Percentiles rank a stretch among this genome's conserved stretches.
phyloP scores from a whole-genome alignment of 78 protist species.

The Monosiga brevicollis region DNA sequence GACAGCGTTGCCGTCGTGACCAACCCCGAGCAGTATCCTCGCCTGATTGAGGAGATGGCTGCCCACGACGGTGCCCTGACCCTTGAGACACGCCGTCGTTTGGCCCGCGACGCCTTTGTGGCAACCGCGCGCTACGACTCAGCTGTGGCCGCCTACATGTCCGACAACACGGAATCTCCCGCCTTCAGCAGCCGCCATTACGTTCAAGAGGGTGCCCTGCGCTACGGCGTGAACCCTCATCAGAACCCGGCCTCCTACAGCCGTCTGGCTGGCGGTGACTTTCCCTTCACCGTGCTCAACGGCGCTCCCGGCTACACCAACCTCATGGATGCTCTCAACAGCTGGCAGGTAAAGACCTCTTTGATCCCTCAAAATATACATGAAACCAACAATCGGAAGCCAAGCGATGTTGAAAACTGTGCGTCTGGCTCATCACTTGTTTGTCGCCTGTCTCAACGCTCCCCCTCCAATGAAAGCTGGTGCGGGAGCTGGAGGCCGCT shows the following conservation, averaged over 20 bases:
- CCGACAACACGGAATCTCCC: not conserved
- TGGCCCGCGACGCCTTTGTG: constrained; percentile 52
- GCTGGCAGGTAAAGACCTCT: constrained; percentile 43
- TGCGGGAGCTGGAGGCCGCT: constrained; percentile 32
- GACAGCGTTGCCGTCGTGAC: constrained; percentile 28
- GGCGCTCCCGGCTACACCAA: constrained; percentile 74
- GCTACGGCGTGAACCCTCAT: constrained; percentile 52
- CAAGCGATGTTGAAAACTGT: not conserved
- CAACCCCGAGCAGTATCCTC: constrained; percentile 29
- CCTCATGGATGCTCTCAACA: constrained; percentile 67
- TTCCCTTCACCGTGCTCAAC: constrained; percentile 31
- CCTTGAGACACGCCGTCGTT: constrained; percentile 1
- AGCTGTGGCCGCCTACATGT: constrained; percentile 42
- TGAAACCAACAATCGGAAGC: not conserved
- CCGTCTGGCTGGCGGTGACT: not conserved
- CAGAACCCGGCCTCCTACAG: constrained; percentile 38
- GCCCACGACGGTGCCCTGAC: not conserved
- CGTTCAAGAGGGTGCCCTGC: constrained; percentile 7
- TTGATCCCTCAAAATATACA: too few relatives aligned
- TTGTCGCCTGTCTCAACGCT: not conserved
- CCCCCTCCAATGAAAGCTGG: not conserved
- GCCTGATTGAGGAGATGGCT: constrained; percentile 1
- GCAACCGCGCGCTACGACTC: constrained; percentile 70
- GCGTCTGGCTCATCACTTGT: not conserved
- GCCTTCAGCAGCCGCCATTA: not conserved